phyloP scores from a whole-genome alignment of 495 filamentous ascomycete species.

The Daldinia childiae region DNA sequence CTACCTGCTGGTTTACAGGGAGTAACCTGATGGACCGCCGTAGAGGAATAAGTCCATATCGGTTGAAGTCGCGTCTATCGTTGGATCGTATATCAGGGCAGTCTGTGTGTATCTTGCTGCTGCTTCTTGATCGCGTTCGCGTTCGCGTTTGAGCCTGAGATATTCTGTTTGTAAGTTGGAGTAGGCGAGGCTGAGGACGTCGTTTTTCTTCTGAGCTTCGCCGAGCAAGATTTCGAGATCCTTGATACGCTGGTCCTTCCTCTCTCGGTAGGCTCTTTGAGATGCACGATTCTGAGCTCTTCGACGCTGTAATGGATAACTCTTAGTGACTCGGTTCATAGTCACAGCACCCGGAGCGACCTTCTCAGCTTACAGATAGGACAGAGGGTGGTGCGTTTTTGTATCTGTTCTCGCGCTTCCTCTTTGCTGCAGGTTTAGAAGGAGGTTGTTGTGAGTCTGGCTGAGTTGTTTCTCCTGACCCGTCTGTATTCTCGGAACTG shows the following conservation, averaged over 20 bases:
- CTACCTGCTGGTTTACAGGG: slow-evolving; percentile 20
- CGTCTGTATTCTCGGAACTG: slow-evolving; percentile 50
- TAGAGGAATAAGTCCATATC: slow-evolving; percentile 40
- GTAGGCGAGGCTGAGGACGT: slow-evolving; percentile 55
- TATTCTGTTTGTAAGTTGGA: slow-evolving; percentile 54
- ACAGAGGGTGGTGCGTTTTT: slow-evolving; percentile 61
- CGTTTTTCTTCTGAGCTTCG: slow-evolving; percentile 58
- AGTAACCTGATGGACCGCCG: slow-evolving; percentile 20
- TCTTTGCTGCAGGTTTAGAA: slow-evolving; percentile 54
- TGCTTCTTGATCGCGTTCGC: slow-evolving; percentile 37
- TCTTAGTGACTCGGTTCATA: slow-evolving; percentile 34
- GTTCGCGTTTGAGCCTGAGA: slow-evolving; percentile 50
- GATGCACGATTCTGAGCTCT: slow-evolving; percentile 68
- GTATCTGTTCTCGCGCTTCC: slow-evolving; percentile 60
- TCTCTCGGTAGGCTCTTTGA: slow-evolving; percentile 83
- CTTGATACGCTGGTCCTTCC: slow-evolving; percentile 83
- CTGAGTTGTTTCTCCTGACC: slow-evolving; percentile 42
- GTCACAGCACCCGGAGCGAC: not conserved
- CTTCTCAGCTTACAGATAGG: slow-evolving; percentile 51
- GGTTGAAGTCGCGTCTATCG: slow-evolving; percentile 20
- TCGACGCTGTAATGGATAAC: slow-evolving; percentile 53
- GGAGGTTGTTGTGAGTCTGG: slow-evolving; percentile 50
- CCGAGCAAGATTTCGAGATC: slow-evolving; percentile 81
- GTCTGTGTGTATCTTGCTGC: slow-evolving; percentile 34
- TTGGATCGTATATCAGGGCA: slow-evolving; percentile 33